Evolutionary conservation across 371 early-diverging fungal genomes (phyloP).

Genomic region (Lichtheimia ornata): DNA sequence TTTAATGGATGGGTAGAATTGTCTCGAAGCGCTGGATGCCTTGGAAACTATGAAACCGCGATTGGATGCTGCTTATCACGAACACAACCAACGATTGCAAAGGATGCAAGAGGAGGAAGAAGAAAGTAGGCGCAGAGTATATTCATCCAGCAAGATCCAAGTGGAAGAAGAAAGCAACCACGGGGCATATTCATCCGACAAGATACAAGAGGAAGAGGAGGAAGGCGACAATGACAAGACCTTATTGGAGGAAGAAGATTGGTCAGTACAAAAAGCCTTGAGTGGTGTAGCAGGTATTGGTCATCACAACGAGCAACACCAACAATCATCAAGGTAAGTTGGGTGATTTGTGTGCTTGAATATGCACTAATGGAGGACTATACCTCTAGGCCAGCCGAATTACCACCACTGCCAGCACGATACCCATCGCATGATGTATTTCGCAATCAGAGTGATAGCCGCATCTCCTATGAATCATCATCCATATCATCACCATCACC

Average conservation of each 20-base stretch:
- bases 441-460: constrained; percentile 34
- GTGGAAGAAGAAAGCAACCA: constrained; percentile 4
- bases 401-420: too few relatives aligned
- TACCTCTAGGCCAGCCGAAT: too few relatives aligned
- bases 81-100: constrained; percentile 11
- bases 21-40: constrained; percentile 46
- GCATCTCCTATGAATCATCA: not conserved
- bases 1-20: constrained; percentile 30
- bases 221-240: not conserved
- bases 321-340: not conserved
- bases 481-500: not conserved
- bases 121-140: not conserved
- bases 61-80: constrained; percentile 25
- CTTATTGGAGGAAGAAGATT: constrained; percentile 4
- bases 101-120: not conserved
- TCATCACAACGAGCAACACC: not conserved
- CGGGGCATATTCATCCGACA: not conserved
- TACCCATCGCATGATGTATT: not conserved
- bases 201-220: constrained; percentile 1
- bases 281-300: constrained; percentile 47
- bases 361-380: too few relatives aligned
- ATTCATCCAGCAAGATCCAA: constrained; percentile 1
- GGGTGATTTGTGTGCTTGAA: too few relatives aligned
- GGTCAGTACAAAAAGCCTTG: constrained; percentile 49
- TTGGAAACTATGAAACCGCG: constrained; percentile 49